Base-by-base conservation (phyloP, 176 grass and related monocot species). In the Bonia amplexicaulis region DNA sequence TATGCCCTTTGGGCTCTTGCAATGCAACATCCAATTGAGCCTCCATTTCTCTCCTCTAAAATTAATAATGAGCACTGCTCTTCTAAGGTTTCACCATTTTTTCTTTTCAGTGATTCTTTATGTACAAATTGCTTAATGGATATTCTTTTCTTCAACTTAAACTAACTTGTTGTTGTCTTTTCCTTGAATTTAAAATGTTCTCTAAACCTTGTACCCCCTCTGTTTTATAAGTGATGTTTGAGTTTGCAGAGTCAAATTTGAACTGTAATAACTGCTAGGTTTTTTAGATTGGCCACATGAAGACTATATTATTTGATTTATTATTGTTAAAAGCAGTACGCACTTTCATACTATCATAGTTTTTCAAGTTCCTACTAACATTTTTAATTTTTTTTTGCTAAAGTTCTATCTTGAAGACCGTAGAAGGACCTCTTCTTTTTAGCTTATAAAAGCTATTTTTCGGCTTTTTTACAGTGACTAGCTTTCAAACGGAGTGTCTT, bases 111-210 rank as follows among this genome's bases (percentile, higher is more conserved):
- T 53, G 11, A 77, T 54, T 52, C 15, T 78, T 82, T 65, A 15
- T 59, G 22, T 69, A 81, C 52, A 42, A 58, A 15, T 69, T 81
- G 4, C 12, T 37, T 62, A 29, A 10, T 59, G 49, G 12, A 31
- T 14, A 46, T 80, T 55, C 35, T 12, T 71, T 85, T 73, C 67
- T 66, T 14, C 37, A 67, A 57, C 70, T 58, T 87, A 54, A 65
- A 86, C 13, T 52, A 87, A 6, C 85, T 45, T 78, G 1, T 57
- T 53, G n/a, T 29, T 0, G 39, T 69, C 0, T 39, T 75, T 84
- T 79, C 25, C 41, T 63, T 78, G 76, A 44, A 62, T 27, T 19
- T 65, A 11, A 77, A 42, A 16, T 59, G 47, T 63, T 64, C 3
- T 49, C 31, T 79, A 31, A 19, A n/a, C 62, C 62, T 39, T 2